Conservation (phyloP, 2,329 filamentous ascomycete genomes). For the Colletotrichum sp. region DNA sequence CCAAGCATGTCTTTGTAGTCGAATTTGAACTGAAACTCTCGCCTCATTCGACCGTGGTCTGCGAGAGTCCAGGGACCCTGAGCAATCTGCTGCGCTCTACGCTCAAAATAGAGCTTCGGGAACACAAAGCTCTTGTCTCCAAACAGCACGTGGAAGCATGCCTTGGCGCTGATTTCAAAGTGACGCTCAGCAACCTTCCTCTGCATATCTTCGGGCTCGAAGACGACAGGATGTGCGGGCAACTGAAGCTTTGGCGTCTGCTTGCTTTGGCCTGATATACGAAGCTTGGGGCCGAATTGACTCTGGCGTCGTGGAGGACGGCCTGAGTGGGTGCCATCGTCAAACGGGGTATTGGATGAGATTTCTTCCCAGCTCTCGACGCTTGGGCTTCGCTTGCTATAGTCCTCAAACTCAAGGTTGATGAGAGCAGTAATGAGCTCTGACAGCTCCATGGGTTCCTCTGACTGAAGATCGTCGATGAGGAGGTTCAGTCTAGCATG, state of each 20-base stretch:
- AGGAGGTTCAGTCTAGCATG: slow-evolving; percentile 86
- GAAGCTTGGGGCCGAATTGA: slow-evolving; percentile 40
- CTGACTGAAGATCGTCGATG: slow-evolving; percentile 78
- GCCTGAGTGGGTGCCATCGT: slow-evolving; percentile 58
- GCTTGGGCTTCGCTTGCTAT: slow-evolving; percentile 70
- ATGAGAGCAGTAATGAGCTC: slow-evolving; percentile 75
- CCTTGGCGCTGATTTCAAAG: slow-evolving; percentile 92
- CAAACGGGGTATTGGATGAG: slow-evolving; percentile 61
- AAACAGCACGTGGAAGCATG: slow-evolving; percentile 94
- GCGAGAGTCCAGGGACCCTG: slow-evolving; percentile 84
- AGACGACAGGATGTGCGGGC: slow-evolving; percentile 80
- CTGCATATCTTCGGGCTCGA: slow-evolving; percentile 83
- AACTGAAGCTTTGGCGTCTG: slow-evolving; percentile 75
- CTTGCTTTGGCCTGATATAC: slow-evolving; percentile 28
- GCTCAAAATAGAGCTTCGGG: slow-evolving; percentile 86
- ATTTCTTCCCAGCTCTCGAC: slow-evolving; percentile 93
- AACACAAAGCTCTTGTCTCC: slow-evolving; percentile 96
- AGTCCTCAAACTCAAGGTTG: slow-evolving; percentile 72
- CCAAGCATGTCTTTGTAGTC: slow-evolving; percentile 71
- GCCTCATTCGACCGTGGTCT: slow-evolving; percentile 73
- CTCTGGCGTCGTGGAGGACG: slow-evolving; percentile 38
- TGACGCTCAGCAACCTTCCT: slow-evolving; percentile 77
- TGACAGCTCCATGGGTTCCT: slow-evolving; percentile 71
- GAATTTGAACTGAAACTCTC: slow-evolving; percentile 83
- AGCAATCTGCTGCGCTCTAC: slow-evolving; percentile 77